Percentiles rank a stretch among this genome's conserved stretches.
Conservation (phyloP, 2,329 filamentous ascomycete species). For the Akanthomyces muscarius region DNA sequence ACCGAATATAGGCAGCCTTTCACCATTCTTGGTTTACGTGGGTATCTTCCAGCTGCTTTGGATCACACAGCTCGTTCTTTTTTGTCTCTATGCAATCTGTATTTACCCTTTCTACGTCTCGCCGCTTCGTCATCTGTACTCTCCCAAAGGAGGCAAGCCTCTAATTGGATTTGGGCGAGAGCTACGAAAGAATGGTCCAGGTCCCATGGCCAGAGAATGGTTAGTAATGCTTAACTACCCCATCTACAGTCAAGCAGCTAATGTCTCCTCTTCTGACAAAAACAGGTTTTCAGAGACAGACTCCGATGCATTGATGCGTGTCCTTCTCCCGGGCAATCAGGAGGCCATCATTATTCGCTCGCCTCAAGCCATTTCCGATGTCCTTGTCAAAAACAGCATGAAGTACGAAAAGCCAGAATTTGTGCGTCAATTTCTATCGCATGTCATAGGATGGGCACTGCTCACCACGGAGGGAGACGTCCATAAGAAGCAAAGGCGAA, state of each 20-base stretch:
- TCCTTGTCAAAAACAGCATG: constrained; percentile 61
- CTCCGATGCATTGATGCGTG: constrained; percentile 62
- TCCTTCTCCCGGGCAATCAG: constrained; percentile 52
- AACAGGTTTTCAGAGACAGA: constrained; percentile 54
- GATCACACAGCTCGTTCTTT: not conserved
- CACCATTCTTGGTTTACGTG: not conserved
- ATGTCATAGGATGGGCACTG: constrained; percentile 64
- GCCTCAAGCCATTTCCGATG: constrained; percentile 59
- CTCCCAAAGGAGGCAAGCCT: constrained; percentile 27
- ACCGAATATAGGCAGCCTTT: not conserved
- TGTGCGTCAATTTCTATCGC: constrained; percentile 65
- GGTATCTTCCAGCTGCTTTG: not conserved
- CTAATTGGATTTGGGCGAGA: constrained; percentile 4
- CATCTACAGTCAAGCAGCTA: not conserved
- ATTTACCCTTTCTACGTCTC: constrained; percentile 36
- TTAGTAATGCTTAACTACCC: constrained; percentile 38
- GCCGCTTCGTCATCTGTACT: constrained; percentile 35
- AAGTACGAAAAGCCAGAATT: constrained; percentile 57
- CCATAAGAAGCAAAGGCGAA: constrained; percentile 30
- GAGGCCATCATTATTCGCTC: constrained; percentile 55
- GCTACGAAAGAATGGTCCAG: not conserved
- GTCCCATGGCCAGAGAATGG: constrained; percentile 60
- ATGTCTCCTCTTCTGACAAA: not conserved
- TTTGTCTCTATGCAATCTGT: constrained; percentile 27
- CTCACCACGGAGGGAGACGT: constrained; percentile 30